phyloP scores from a whole-genome alignment of 768 basidiomycete species.

The Russula olivacea region DNA sequence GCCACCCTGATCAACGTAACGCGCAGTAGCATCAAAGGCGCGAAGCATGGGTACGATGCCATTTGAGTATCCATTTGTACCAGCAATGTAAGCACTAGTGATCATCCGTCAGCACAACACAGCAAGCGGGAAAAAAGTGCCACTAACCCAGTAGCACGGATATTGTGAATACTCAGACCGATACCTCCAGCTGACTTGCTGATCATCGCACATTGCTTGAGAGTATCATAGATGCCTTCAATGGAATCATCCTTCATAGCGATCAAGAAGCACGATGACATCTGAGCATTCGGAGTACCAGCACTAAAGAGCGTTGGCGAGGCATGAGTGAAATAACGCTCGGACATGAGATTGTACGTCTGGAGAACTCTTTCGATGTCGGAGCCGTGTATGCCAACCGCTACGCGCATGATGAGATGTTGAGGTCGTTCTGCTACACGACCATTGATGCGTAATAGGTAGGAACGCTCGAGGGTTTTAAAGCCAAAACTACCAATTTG shows the following conservation, averaged over 20 bases:
- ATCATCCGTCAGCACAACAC: conserved; percentile 10
- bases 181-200: conserved; percentile 99
- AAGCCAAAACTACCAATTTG: conserved; percentile 76
- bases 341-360: conserved; percentile 95
- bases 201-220: conserved; percentile 98
- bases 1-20: conserved; percentile 98
- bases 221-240: conserved; percentile 97
- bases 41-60: conserved; percentile 99
- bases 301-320: conserved; percentile 98
- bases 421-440: conserved; percentile 96
- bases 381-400: conserved; percentile 89
- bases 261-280: conserved; percentile 95
- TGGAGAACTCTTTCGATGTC: conserved; percentile 87
- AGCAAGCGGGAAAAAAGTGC: not conserved
- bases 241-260: conserved; percentile 99
- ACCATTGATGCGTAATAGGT: conserved; percentile 89
- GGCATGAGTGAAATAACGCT: conserved; percentile 97
- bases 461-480: conserved; percentile 98
- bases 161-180: conserved; percentile 92
- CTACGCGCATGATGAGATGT: conserved; percentile 99
- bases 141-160: conserved; percentile 86
- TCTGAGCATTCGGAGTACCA: conserved; percentile 91
- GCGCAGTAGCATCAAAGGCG: conserved; percentile 94
- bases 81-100: conserved; percentile 90
- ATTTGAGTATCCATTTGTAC: conserved; percentile 98